Base-by-base conservation (phyloP, 306 rosid species). In the Lablab purpureus region DNA sequence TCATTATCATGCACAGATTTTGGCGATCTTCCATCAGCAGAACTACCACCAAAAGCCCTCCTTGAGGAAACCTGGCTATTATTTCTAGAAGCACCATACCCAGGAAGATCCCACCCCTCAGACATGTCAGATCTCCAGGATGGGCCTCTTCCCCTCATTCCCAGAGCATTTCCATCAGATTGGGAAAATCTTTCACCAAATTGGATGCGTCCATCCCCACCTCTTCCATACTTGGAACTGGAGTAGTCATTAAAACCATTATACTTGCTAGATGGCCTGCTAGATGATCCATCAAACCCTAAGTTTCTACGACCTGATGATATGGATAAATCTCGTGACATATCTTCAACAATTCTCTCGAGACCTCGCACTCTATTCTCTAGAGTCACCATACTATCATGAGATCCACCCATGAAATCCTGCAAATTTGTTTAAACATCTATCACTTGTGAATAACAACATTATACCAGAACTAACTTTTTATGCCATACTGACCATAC, bases 371-470 rank as follows among this genome's bases (percentile, higher is more conserved):
- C 99, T 81, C 99, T 87, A 79, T 96, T 96, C 89, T 96, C 99
- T 82, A 96, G 82, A 76, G 98, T 96, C 65, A 96, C 81, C 98
- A 96, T 93, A 86, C 92, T 74, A 86, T 96, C 96, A 85, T 93
- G 99, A 43, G 98, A 96, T 19, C 98, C 99, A 55, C 98, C 99
- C 97, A 96, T 96, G 90, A 96, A 96, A 89, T 91, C 99, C 99
- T 96, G 87, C 86, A 85, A 87, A 82, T 27, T 71, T 63, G 66
- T 78, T 79, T 68, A 49, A 69, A 37, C 66, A 70, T 43, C 17
- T 17, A 23, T 74, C 68, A 83, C 63, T 64, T 18, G 40, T 18
- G 72, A 78, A 81, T 34, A 85, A 55, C 14, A 85, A 55, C 14
- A 36, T 65, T 6, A 36, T 41, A 36, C 21, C 23, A 77, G 67